Evolutionary conservation across 441 rosid species (phyloP).

Genomic region (Melastoma candidum): DNA sequence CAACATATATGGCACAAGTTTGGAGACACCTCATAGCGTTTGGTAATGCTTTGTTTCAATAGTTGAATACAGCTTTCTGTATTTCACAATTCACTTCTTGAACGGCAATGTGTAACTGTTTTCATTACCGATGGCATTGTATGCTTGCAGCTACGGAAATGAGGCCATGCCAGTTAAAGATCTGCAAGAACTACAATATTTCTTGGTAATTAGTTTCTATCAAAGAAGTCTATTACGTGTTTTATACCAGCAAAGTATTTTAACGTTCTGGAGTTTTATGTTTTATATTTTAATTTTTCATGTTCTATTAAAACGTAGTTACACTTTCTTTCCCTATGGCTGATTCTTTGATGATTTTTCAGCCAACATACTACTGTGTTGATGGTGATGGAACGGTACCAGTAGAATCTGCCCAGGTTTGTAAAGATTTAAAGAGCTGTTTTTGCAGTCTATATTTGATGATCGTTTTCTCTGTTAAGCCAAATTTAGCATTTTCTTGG

Average conservation of each 20-base stretch:
- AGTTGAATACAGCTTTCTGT: not conserved
- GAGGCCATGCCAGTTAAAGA: constrained; percentile 57
- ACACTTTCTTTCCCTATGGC: not conserved
- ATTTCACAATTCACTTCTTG: not conserved
- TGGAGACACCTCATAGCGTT: constrained; percentile 85
- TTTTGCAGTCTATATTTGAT: not conserved
- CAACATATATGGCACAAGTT: constrained; percentile 70
- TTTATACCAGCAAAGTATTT: no score
- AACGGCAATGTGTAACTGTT: not conserved
- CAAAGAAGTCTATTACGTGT: no score
- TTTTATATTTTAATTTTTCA: constrained; percentile 16
- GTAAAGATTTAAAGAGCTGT: constrained; percentile 8
- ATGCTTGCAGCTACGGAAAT: constrained; percentile 71
- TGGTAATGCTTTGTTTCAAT: constrained; percentile 41
- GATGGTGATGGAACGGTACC: constrained; percentile 99
- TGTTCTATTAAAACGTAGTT: constrained; percentile 28
- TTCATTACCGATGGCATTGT: constrained; percentile 11
- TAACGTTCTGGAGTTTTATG: no score
- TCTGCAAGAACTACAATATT: constrained; percentile 35
- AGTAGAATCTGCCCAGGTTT: constrained; percentile 78
- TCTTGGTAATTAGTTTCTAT: no score
- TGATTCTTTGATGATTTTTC: constrained; percentile 20
- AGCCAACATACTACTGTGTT: constrained; percentile 73
- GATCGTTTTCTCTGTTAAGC: no score
- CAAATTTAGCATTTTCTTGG: no score